phyloP scores from a whole-genome alignment of 2,329 filamentous ascomycete species.

The Alternaria sp. region DNA sequence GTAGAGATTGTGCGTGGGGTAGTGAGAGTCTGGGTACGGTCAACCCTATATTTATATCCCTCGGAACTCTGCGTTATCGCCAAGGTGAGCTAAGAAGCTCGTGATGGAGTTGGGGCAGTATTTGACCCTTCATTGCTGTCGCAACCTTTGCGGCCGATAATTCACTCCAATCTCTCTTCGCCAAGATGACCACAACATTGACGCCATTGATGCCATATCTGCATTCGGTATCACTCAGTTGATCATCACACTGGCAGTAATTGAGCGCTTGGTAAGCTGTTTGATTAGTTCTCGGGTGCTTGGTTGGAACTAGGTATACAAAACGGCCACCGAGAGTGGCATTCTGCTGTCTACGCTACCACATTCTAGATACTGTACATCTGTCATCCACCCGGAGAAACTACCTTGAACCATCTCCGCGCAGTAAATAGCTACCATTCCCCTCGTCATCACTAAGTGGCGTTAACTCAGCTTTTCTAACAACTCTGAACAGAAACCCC shows the following conservation, averaged over 20 bases:
- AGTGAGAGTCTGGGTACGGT: background rate
- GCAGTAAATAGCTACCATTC: background rate
- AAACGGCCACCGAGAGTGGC: background rate
- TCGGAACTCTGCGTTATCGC: background rate
- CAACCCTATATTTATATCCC: background rate
- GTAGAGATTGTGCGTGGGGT: background rate
- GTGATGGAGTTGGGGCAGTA: background rate
- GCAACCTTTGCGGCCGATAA: background rate
- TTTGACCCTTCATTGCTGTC: background rate
- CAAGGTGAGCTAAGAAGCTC: background rate
- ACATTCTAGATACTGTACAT: background rate
- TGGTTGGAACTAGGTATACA: background rate
- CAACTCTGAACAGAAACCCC: slow-evolving; percentile 13
- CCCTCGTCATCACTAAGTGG: background rate
- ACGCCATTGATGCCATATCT: background rate
- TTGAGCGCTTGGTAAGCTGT: background rate
- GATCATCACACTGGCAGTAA: background rate
- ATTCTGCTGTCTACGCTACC: background rate
- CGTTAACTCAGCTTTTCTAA: slow-evolving; percentile 12
- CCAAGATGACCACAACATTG: background rate
- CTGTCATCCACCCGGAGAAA: background rate
- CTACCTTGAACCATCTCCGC: background rate
- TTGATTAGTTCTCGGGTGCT: background rate
- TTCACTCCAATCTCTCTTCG: background rate
- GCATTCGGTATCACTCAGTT: background rate